Conservation (phyloP, 176 grass and related monocot genomes). For the Oryza meyeriana region DNA sequence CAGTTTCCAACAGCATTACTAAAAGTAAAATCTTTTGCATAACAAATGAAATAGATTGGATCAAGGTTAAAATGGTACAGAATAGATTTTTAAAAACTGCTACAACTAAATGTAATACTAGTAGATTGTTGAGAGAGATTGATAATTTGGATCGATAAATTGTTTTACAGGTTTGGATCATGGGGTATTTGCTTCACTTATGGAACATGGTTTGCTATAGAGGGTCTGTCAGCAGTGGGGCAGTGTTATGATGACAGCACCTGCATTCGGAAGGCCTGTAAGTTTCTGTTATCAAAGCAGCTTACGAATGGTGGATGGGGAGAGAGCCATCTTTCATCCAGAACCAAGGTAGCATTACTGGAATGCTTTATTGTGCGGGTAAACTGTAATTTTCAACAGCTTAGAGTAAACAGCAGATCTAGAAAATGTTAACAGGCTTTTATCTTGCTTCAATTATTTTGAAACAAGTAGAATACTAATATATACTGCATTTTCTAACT, state of each 20-base stretch:
- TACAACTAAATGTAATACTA: slow-evolving; percentile 2
- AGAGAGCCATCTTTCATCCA: slow-evolving; percentile 73
- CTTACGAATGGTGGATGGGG: slow-evolving; percentile 63
- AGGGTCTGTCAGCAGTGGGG: slow-evolving; percentile 50
- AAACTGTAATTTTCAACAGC: background rate
- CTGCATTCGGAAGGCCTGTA: slow-evolving; percentile 49
- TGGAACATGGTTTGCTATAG: slow-evolving; percentile 63
- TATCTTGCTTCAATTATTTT: background rate
- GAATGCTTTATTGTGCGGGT: background rate
- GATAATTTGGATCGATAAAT: background rate
- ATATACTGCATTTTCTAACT: background rate
- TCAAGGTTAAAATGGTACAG: background rate
- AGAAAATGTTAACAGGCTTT: background rate
- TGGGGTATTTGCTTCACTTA: slow-evolving; percentile 80
- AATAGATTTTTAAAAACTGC: background rate
- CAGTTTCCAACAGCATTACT: background rate
- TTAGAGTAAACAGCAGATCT: background rate
- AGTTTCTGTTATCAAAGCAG: slow-evolving; percentile 72
- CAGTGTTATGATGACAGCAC: slow-evolving; percentile 40
- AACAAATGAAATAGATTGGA: background rate
- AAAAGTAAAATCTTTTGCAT: background rate
- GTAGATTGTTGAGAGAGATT: background rate
- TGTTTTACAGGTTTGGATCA: slow-evolving; percentile 54
- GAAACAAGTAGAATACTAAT: background rate
- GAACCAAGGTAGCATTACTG: slow-evolving; percentile 39